Evolutionary conservation across 73 alveolate genomes (phyloP).

Genomic region (Paramecium biaurelia): DNA sequence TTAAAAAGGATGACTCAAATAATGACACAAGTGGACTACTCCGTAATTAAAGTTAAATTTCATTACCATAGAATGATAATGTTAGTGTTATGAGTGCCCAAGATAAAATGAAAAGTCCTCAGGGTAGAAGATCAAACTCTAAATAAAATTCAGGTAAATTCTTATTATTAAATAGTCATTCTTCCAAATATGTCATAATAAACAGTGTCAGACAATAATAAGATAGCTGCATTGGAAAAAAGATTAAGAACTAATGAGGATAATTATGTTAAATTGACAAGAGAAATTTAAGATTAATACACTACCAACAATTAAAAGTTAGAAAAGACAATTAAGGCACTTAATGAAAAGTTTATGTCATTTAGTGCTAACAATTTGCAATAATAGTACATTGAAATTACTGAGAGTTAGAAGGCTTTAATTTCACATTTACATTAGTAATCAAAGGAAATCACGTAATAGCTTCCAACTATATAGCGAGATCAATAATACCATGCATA

Average conservation of each 20-base stretch:
- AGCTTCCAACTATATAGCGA: constrained; percentile 9
- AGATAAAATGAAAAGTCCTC: not conserved
- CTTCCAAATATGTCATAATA: not conserved
- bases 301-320: not conserved
- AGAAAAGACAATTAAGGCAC: not conserved
- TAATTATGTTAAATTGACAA: not conserved
- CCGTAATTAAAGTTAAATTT: constrained; percentile 2
- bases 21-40: not conserved
- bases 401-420: not conserved
- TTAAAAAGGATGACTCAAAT: not conserved
- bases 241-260: not conserved
- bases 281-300: not conserved
- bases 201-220: not conserved
- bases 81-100: not conserved
- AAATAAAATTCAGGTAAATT: not conserved
- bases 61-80: not conserved
- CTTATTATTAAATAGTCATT: not conserved
- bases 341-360: not conserved
- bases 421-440: not conserved
- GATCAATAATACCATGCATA: not conserved
- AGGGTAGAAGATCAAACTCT: not conserved
- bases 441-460: not conserved
- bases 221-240: not conserved
- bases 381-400: not conserved
- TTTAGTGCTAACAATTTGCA: not conserved